Evolutionary conservation across 2,329 filamentous ascomycete species (phyloP).

Genomic region (Cladosporium sp.): DNA sequence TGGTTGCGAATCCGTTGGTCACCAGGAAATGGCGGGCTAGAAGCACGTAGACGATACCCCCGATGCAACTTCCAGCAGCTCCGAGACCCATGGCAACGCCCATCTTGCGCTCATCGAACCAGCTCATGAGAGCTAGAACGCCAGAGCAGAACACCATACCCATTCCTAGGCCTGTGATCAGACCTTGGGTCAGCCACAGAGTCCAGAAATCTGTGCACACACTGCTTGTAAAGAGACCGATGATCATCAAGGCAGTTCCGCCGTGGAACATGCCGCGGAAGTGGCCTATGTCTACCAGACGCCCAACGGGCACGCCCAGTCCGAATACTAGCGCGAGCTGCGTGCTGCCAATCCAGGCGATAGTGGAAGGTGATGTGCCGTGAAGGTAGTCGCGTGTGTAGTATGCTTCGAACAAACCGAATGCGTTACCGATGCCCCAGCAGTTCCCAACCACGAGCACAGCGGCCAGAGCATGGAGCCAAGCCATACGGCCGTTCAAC

Average conservation of each 20-base stretch:
- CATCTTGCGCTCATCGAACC: constrained; percentile 32
- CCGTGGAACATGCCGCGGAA: constrained; percentile 29
- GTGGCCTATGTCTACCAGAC: constrained; percentile 30
- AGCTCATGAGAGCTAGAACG: constrained; percentile 31
- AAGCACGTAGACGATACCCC: constrained; percentile 32
- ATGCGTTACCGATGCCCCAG: constrained; percentile 31
- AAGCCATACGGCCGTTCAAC: constrained; percentile 23
- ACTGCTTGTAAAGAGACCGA: constrained; percentile 24
- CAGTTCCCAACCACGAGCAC: constrained; percentile 26
- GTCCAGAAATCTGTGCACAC: constrained; percentile 23
- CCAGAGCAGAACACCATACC: constrained; percentile 30
- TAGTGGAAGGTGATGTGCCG: constrained; percentile 18
- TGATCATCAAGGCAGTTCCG: constrained; percentile 27
- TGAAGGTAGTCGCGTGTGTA: constrained; percentile 24
- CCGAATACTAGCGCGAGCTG: constrained; percentile 34
- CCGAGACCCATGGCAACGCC: constrained; percentile 32
- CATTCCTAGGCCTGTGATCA: constrained; percentile 31
- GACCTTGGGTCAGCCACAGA: constrained; percentile 32
- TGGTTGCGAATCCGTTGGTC: constrained; percentile 29
- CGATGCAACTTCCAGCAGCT: constrained; percentile 32
- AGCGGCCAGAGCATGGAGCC: constrained; percentile 21
- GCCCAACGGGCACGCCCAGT: constrained; percentile 28
- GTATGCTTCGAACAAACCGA: constrained; percentile 33
- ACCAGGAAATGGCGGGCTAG: constrained; percentile 30
- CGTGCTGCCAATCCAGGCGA: constrained; percentile 35